These are phyloP conservation scores for Teunomyces gatunensis DNA, from an alignment of 805 yeast genomes.

Conservation along the genomic window DNA sequence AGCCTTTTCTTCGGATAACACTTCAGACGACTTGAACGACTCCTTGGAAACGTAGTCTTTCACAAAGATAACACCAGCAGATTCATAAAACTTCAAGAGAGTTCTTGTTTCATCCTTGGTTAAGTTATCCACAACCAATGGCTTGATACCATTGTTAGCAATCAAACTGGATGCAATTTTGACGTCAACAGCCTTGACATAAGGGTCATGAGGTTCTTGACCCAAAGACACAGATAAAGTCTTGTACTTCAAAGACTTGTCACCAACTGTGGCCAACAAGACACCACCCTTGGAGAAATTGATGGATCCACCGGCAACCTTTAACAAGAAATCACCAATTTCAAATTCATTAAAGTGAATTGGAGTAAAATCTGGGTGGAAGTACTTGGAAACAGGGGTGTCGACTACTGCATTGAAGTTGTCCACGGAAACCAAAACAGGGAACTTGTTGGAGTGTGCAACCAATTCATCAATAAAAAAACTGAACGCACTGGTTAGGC, in stretches of 20 bases:
- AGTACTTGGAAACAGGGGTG: slow-evolving; percentile 56
- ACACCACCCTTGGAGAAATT: slow-evolving; percentile 62
- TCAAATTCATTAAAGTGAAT: slow-evolving; percentile 65
- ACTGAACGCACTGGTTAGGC: slow-evolving; percentile 47
- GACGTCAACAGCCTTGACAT: slow-evolving; percentile 55
- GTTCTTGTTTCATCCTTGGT: slow-evolving; percentile 29
- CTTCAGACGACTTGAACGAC: slow-evolving; percentile 11
- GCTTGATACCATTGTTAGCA: slow-evolving; percentile 31
- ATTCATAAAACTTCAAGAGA: slow-evolving; percentile 31
- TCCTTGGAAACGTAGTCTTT: slow-evolving; percentile 33
- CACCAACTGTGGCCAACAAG: slow-evolving; percentile 60
- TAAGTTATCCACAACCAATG: slow-evolving; percentile 25
- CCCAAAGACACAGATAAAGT: slow-evolving; percentile 65
- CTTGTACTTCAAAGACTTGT: slow-evolving; percentile 38
- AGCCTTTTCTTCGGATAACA: slow-evolving; percentile 12
- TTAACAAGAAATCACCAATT: slow-evolving; percentile 55
- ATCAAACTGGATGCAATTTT: slow-evolving; percentile 48
- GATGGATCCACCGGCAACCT: slow-evolving; percentile 51
- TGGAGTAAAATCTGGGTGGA: slow-evolving; percentile 50
- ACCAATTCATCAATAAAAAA: slow-evolving; percentile 54
- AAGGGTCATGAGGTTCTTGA: slow-evolving; percentile 51
- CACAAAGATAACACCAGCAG: slow-evolving; percentile 30
- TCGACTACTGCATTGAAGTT: slow-evolving; percentile 64
- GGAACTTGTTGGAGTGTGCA: slow-evolving; percentile 45
- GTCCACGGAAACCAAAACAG: slow-evolving; percentile 71